phyloP scores from a whole-genome alignment of 306 rosid species.

The Ormosia emarginata region DNA sequence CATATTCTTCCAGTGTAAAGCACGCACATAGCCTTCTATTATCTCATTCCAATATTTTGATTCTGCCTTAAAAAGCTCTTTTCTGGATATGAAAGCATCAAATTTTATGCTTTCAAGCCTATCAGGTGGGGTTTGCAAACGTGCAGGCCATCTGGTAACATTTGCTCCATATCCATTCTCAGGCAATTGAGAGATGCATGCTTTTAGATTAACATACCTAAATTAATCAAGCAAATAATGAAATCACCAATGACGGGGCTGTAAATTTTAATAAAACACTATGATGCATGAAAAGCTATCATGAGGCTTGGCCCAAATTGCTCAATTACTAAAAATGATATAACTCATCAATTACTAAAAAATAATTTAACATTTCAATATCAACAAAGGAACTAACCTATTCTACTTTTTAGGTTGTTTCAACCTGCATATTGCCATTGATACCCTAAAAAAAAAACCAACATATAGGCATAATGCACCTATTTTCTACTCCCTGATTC shows the following conservation, averaged over 20 bases:
- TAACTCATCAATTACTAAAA: not conserved
- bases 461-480: not conserved
- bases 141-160: constrained; percentile 73
- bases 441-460: too few species aligned
- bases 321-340: constrained; percentile 1
- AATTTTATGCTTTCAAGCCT: constrained; percentile 83
- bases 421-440: not conserved
- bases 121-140: constrained; percentile 73
- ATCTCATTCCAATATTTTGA: constrained; percentile 75
- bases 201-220: constrained; percentile 78
- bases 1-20: constrained; percentile 65
- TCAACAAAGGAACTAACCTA: not conserved
- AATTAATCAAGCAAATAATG: constrained; percentile 25
- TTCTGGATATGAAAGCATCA: constrained; percentile 82
- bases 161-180: constrained; percentile 74
- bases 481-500: not conserved
- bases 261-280: not conserved
- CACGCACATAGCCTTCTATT: constrained; percentile 55
- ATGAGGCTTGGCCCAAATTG: not conserved
- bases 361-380: not conserved
- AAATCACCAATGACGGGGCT: constrained; percentile 9
- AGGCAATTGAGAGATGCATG: constrained; percentile 80
- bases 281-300: not conserved
- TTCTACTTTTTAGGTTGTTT: not conserved
- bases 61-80: constrained; percentile 92